phyloP scores from a whole-genome alignment of 2,329 filamentous ascomycete genomes.

The Phaeoacremonium minimum region DNA sequence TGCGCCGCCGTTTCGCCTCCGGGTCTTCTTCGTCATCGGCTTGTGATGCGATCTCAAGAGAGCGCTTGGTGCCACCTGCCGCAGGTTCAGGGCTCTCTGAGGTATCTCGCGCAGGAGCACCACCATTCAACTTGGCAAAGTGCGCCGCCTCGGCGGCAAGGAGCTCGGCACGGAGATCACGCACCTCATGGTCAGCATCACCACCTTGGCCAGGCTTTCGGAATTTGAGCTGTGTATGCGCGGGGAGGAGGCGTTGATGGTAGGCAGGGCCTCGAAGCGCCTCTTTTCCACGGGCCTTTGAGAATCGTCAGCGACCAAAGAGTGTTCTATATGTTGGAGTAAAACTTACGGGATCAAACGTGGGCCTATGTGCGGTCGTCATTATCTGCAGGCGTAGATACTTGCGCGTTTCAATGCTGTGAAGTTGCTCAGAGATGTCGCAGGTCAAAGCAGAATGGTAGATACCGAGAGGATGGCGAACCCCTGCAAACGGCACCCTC shows the following conservation, averaged over 20 bases:
- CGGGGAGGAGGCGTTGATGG: conserved; percentile 91
- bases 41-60: conserved; percentile 47
- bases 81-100: conserved; percentile 33
- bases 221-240: conserved; percentile 89
- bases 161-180: conserved; percentile 86
- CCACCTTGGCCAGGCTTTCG: conserved; percentile 89
- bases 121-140: conserved; percentile 78
- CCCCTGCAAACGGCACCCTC: conserved; percentile 10
- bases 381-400: conserved; percentile 30
- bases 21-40: conserved; percentile 57
- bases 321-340: neutral
- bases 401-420: too few relatives aligned
- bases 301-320: conserved; percentile 18
- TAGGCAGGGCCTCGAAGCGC: conserved; percentile 89
- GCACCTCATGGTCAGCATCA: conserved; percentile 60
- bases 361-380: conserved; percentile 76
- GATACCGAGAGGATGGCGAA: conserved; percentile 3
- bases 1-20: conserved; percentile 77
- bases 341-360: conserved; percentile 79
- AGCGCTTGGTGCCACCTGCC: conserved; percentile 55
- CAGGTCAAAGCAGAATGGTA: too few relatives aligned
- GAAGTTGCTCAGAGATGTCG: too few relatives aligned
- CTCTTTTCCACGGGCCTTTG: conserved; percentile 86
- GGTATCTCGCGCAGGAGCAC: conserved; percentile 34
- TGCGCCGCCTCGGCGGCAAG: conserved; percentile 83